Percentiles rank a stretch among this genome's conserved stretches.
These are phyloP conservation scores for Pistacia integerrima DNA, from an alignment of 345 rosid species.

Conservation along the genomic window DNA sequence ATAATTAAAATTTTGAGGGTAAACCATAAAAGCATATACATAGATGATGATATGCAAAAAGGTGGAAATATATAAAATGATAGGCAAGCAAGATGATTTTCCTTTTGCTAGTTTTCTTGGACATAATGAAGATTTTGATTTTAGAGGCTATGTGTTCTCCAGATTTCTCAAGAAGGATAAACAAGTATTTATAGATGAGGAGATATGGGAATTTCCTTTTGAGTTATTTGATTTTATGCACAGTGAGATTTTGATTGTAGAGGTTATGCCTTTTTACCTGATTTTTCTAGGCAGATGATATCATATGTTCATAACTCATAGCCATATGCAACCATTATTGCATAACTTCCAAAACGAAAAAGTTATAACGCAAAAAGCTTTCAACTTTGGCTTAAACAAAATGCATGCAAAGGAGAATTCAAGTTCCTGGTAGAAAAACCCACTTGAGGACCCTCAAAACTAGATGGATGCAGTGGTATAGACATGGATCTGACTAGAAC, in stretches of 20 bases:
- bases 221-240: background rate
- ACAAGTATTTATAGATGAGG: no score
- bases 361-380: background rate
- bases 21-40: background rate
- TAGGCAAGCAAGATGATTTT: background rate
- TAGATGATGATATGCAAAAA: background rate
- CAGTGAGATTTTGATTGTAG: background rate
- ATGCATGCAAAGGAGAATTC: background rate
- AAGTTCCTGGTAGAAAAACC: background rate
- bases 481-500: background rate
- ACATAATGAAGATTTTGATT: background rate
- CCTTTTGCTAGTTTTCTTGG: background rate
- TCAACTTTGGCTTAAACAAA: background rate
- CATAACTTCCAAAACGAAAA: background rate
- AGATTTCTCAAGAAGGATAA: no score
- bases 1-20: background rate
- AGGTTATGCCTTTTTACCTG: background rate
- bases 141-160: background rate
- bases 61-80: background rate
- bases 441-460: background rate
- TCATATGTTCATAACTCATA: background rate
- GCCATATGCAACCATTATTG: background rate
- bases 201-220: no score
- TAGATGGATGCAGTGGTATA: background rate
- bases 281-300: background rate